Percentiles rank a stretch among this genome's conserved stretches.
Conservation (phyloP, 768 basidiomycete species). For the Kwoniella europaea region DNA sequence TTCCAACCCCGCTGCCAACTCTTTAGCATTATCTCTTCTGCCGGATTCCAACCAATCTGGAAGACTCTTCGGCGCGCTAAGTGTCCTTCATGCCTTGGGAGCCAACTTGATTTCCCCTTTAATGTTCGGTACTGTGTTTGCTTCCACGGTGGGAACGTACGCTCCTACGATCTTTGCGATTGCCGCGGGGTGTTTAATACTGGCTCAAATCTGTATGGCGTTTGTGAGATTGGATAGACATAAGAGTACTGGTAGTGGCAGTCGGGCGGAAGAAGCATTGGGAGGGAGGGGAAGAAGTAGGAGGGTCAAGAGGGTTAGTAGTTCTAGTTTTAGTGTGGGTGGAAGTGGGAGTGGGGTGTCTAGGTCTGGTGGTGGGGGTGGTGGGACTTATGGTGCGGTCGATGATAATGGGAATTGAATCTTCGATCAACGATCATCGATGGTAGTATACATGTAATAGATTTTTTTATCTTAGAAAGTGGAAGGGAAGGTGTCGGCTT, state of each 20-base stretch:
- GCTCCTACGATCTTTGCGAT: conserved; percentile 74
- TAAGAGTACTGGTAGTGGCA: conserved; percentile 17
- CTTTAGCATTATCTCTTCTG: conserved; percentile 68
- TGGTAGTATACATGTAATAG: background rate
- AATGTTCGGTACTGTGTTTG: conserved; percentile 73
- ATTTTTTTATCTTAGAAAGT: background rate
- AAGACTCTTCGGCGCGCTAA: conserved; percentile 77
- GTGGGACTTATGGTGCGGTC: background rate
- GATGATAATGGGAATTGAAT: background rate
- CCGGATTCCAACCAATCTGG: conserved; percentile 68
- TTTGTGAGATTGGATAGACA: conserved; percentile 31
- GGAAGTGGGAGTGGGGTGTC: conserved; percentile 2
- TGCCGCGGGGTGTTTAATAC: conserved; percentile 56
- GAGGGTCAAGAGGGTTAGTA: conserved; percentile 44
- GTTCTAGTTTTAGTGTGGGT: conserved; percentile 6
- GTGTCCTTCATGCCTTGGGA: conserved; percentile 74
- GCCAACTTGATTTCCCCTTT: conserved; percentile 71
- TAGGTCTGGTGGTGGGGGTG: background rate
- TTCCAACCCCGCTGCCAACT: conserved; percentile 70
- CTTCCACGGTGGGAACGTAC: conserved; percentile 71
- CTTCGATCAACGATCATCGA: background rate
- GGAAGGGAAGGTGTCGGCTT: too few species aligned
- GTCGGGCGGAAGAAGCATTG: background rate
- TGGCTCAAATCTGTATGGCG: conserved; percentile 33
- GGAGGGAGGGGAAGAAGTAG: conserved; percentile 44